Evolutionary conservation across 2,329 filamentous ascomycete genomes (phyloP).

Genomic region (Aspergillus persii): DNA sequence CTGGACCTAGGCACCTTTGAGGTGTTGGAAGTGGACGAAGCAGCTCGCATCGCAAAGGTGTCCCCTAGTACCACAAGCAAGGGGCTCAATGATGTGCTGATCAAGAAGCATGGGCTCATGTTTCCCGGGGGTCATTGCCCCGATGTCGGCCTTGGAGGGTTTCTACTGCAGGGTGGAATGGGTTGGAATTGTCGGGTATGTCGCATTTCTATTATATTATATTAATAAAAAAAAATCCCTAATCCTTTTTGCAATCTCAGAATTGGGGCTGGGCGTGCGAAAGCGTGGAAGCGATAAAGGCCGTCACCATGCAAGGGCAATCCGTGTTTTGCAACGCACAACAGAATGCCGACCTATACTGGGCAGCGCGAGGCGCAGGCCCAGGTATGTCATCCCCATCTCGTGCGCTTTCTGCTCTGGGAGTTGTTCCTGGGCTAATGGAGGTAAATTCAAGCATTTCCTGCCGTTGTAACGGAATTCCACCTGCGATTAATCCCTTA

Average conservation of each 20-base stretch:
- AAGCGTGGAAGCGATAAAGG: constrained; percentile 44
- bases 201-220: not conserved
- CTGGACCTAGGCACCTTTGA: constrained; percentile 43
- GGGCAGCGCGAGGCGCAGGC: constrained; percentile 51
- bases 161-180: constrained; percentile 58
- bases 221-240: not conserved
- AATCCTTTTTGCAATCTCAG: constrained; percentile 25
- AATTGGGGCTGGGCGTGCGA: constrained; percentile 59
- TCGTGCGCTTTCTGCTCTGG: not conserved
- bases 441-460: constrained; percentile 36
- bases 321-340: constrained; percentile 21
- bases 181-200: constrained; percentile 56
- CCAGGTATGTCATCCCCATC: constrained; percentile 29
- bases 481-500: constrained; percentile 41
- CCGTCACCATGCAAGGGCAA: constrained; percentile 48
- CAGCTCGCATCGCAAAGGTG: constrained; percentile 39
- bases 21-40: constrained; percentile 41
- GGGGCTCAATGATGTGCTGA: constrained; percentile 21
- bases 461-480: constrained; percentile 53
- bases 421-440: not conserved
- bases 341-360: constrained; percentile 49
- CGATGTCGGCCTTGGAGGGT: constrained; percentile 56
- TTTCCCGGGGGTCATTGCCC: constrained; percentile 57
- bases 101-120: constrained; percentile 39
- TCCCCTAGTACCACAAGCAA: constrained; percentile 50